A percentile compares a stretch with the other conserved stretches of the same genome.
These are phyloP conservation scores for Zalaria obscura DNA, from an alignment of 2,329 filamentous ascomycete genomes.

Conservation along the genomic window DNA sequence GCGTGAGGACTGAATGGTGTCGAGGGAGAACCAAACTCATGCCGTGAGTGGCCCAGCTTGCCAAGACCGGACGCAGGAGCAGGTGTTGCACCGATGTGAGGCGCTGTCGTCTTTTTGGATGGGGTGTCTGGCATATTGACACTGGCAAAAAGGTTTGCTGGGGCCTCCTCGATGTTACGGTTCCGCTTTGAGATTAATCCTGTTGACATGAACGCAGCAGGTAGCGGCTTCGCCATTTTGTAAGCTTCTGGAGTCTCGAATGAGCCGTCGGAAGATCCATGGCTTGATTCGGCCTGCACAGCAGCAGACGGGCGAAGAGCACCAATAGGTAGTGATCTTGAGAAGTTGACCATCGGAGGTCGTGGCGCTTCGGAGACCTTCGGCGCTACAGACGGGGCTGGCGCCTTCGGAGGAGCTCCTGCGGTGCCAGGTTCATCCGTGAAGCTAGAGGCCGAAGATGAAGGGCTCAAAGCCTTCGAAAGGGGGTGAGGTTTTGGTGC, in stretches of 20 bases:
- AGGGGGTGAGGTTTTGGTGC: slow-evolving; percentile 56
- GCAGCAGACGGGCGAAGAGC: slow-evolving; percentile 35
- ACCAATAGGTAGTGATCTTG: slow-evolving; percentile 61
- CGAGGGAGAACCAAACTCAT: slow-evolving; percentile 65
- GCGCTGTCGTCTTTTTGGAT: slow-evolving; percentile 78
- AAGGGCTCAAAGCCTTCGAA: slow-evolving; percentile 74
- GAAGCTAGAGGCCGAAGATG: slow-evolving; percentile 68
- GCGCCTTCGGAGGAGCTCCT: slow-evolving; percentile 3
- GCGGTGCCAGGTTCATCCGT: slow-evolving; percentile 54
- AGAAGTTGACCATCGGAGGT: slow-evolving; percentile 45
- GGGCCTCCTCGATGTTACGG: slow-evolving; percentile 53
- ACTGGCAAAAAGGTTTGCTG: slow-evolving; percentile 34
- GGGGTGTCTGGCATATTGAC: slow-evolving; percentile 84
- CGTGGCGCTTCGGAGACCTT: slow-evolving; percentile 23
- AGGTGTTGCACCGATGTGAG: slow-evolving; percentile 40
- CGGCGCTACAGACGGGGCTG: background rate
- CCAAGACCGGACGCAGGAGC: slow-evolving; percentile 40
- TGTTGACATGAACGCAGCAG: slow-evolving; percentile 84
- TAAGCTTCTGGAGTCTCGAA: slow-evolving; percentile 66
- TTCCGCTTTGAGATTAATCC: slow-evolving; percentile 92
- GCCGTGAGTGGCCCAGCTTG: slow-evolving; percentile 49
- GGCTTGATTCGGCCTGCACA: slow-evolving; percentile 23
- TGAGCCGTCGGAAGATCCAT: slow-evolving; percentile 30
- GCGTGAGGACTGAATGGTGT: slow-evolving; percentile 62
- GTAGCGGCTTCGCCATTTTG: slow-evolving; percentile 61